Percentiles rank a stretch among this genome's conserved stretches.
These are phyloP conservation scores for Scedosporium minutisporum DNA, from an alignment of 2,329 filamentous ascomycete genomes.

Conservation along the genomic window DNA sequence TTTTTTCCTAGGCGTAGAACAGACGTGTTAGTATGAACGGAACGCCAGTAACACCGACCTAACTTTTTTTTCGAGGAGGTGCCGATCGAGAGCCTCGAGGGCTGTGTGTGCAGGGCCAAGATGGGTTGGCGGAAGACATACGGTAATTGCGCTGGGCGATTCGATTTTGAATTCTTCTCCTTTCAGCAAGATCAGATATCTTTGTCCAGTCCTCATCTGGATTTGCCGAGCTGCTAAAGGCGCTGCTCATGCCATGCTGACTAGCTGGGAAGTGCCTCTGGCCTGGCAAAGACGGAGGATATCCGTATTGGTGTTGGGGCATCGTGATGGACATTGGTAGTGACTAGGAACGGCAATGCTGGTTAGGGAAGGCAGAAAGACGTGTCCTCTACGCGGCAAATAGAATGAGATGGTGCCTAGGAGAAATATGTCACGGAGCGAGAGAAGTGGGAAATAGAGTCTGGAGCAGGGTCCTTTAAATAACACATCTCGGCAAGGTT, in stretches of 20 bases:
- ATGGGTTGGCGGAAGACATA: slow-evolving; percentile 34
- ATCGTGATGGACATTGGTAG: neutral
- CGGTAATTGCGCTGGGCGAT: slow-evolving; percentile 97
- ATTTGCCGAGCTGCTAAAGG: slow-evolving; percentile 88
- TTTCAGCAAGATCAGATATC: slow-evolving; percentile 92
- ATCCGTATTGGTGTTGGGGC: slow-evolving; percentile 2
- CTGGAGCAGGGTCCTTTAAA: neutral
- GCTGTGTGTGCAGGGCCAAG: neutral
- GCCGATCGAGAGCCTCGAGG: neutral
- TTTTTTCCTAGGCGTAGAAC: slow-evolving; percentile 61
- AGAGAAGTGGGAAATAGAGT: neutral
- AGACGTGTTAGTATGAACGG: neutral
- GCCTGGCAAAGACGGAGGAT: neutral
- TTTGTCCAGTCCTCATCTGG: slow-evolving; percentile 99
- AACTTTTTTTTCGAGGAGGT: neutral
- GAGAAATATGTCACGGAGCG: neutral
- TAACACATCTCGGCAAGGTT: neutral
- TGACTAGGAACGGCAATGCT: no score
- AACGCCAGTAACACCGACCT: neutral
- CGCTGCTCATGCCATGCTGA: slow-evolving; percentile 57
- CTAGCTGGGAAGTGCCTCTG: neutral
- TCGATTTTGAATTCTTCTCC: slow-evolving; percentile 89
- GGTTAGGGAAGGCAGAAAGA: no score
- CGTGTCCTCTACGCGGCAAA: neutral
- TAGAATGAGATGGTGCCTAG: neutral